phyloP scores from a whole-genome alignment of 2,329 filamentous ascomycete species.

The Alternaria burnsii region DNA sequence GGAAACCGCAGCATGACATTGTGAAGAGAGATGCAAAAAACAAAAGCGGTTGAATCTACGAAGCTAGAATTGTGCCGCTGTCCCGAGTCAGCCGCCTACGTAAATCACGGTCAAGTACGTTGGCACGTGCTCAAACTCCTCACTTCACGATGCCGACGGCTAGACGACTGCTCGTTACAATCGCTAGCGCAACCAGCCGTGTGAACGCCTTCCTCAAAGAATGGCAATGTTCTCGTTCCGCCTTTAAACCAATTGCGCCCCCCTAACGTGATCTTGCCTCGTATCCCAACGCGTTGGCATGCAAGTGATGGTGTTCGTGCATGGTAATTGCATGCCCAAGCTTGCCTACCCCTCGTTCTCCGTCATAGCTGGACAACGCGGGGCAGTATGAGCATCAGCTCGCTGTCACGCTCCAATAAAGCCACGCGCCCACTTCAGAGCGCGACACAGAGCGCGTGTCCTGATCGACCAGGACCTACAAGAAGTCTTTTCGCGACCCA shows the following conservation, averaged over 20 bases:
- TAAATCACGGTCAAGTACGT: conserved; percentile 10
- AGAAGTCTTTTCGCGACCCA: conserved; percentile 27
- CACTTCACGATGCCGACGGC: conserved; percentile 12
- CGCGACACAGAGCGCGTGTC: conserved; percentile 6
- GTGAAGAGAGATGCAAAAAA: neutral
- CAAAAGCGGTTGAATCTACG: neutral
- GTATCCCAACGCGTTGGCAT: conserved; percentile 15
- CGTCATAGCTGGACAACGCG: conserved; percentile 32
- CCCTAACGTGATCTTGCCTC: conserved; percentile 3
- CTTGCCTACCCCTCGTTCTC: conserved; percentile 26
- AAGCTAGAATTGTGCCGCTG: neutral
- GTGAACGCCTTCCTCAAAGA: conserved; percentile 2
- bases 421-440: conserved; percentile 16
- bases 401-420: conserved; percentile 24
- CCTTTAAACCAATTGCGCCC: conserved; percentile 14
- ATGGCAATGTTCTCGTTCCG: conserved; percentile 3
- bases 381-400: conserved; percentile 21
- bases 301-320: conserved; percentile 25
- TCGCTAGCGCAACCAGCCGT: conserved; percentile 19
- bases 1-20: neutral
- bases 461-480: conserved; percentile 7
- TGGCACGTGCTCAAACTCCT: conserved; percentile 3
- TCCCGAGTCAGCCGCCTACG: conserved; percentile 31
- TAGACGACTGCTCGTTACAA: conserved; percentile 11
- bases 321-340: conserved; percentile 21